Evolutionary conservation across 2,329 filamentous ascomycete genomes (phyloP).

Genomic region (Nigrospora osmanthi): DNA sequence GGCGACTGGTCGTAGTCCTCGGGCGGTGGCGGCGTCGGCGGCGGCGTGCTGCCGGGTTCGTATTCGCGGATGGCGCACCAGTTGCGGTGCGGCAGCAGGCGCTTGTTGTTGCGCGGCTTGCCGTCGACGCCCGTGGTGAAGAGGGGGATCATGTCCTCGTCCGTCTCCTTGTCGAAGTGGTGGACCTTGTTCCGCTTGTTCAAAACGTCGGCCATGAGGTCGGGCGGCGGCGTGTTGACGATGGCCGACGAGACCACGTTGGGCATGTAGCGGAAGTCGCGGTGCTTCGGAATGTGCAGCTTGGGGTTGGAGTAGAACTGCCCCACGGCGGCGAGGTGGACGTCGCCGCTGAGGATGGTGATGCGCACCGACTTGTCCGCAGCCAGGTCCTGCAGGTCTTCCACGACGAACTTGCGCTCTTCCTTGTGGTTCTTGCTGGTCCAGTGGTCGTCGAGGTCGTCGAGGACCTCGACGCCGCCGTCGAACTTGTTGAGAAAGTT

Average conservation of each 20-base stretch:
- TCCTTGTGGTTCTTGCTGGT: slow-evolving; percentile 90
- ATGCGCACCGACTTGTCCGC: slow-evolving; percentile 87
- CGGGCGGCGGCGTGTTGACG: slow-evolving; percentile 82
- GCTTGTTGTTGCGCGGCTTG: slow-evolving; percentile 84
- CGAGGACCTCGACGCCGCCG: slow-evolving; percentile 82
- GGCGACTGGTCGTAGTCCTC: slow-evolving; percentile 34
- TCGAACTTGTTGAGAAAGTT: slow-evolving; percentile 83
- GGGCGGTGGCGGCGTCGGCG: slow-evolving; percentile 54
- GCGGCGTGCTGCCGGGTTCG: slow-evolving; percentile 68
- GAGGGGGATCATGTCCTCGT: slow-evolving; percentile 93
- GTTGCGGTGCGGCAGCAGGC: slow-evolving; percentile 80
- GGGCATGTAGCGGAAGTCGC: slow-evolving; percentile 93
- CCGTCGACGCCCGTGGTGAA: slow-evolving; percentile 86
- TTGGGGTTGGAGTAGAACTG: slow-evolving; percentile 94
- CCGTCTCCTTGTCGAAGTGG: slow-evolving; percentile 67
- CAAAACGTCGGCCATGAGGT: slow-evolving; percentile 81
- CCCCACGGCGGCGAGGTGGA: slow-evolving; percentile 84
- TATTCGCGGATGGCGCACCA: slow-evolving; percentile 93
- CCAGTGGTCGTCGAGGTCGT: slow-evolving; percentile 95
- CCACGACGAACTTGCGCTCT: slow-evolving; percentile 78
- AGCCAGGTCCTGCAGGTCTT: slow-evolving; percentile 87
- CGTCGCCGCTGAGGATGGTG: slow-evolving; percentile 89
- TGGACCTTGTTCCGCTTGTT: slow-evolving; percentile 86
- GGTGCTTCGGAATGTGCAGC: slow-evolving; percentile 71
- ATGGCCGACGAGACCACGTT: slow-evolving; percentile 94